Base-by-base conservation (phyloP, 306 rosid genomes). In the Vigna trinervia region DNA sequence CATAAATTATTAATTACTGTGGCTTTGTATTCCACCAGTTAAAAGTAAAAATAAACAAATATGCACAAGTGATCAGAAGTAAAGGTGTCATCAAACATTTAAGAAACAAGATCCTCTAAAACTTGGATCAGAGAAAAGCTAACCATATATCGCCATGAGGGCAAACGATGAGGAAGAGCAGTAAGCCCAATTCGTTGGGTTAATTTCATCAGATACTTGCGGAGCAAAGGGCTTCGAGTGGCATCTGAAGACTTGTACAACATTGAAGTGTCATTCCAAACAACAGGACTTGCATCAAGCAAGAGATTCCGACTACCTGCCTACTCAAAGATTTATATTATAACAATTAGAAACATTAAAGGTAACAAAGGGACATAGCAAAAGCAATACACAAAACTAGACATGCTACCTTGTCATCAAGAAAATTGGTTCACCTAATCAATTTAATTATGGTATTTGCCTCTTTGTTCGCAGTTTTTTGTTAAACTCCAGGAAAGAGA, bases 91-190 rank as follows among this genome's bases (percentile, higher is more conserved):
- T 73, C 57, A 54, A 61, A 61, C 23, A 23, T 50, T 28, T 68
- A 23, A 72, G 69, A 78, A 26, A 60, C 26, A 4, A 81, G 32
- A 79, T 66, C 72, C 61, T 47, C 53, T 46, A 34, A 32, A 64
- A 71, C 41, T 78, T 22, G 69, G 53, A 54, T 45, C 12, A 71
- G 22, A 73, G 48, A 74, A 79, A 71, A 26, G 77, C 92, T 85
- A 71, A 95, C 97, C 94, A 82, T 86, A 86, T 95, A 95, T 66
- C 86, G 91, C 98, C 97, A 92, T 34, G 93, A 83, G 74, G 96
- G 91, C 57, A 89, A 81, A 51, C 88, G 92, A 79, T 84, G 90
- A 75, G 97, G 97, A 83, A 95, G 96, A 83, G 87, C 81, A 60
- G 85, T 86, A 71, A 92, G 88, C 86, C 97, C 98, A 57, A 92